phyloP scores from a whole-genome alignment of 2,329 filamentous ascomycete genomes.

The Endoconidiophora polonica region DNA sequence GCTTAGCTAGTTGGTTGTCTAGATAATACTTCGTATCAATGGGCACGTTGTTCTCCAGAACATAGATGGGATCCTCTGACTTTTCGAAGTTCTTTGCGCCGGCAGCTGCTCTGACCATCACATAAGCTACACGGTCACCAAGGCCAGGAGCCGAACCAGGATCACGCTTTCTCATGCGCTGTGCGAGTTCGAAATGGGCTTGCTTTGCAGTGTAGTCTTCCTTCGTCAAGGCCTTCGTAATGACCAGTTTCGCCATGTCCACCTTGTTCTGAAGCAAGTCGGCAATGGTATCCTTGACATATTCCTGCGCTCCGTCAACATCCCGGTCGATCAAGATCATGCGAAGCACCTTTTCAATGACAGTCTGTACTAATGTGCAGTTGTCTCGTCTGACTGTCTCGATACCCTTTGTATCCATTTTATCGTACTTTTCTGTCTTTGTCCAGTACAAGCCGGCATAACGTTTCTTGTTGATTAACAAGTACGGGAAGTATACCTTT shows the following conservation, averaged over 20 bases:
- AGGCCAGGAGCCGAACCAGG: constrained; percentile 82
- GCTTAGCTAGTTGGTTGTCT: constrained; percentile 94
- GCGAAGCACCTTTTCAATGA: constrained; percentile 88
- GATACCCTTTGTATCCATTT: constrained; percentile 99
- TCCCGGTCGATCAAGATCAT: constrained; percentile 94
- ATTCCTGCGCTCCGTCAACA: constrained; percentile 83
- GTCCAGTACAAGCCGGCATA: constrained; percentile 99
- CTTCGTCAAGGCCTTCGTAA: constrained; percentile 92
- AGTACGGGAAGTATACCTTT: constrained; percentile 95
- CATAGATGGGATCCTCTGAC: constrained; percentile 91
- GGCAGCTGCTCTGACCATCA: constrained; percentile 83
- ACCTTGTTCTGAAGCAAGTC: constrained; percentile 93
- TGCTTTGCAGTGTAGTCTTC: constrained; percentile 71
- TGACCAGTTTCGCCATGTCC: constrained; percentile 98
- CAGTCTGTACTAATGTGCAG: constrained; percentile 84
- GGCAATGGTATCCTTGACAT: constrained; percentile 90
- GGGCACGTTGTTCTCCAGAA: constrained; percentile 91
- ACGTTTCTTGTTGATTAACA: constrained; percentile 99
- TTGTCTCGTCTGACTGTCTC: constrained; percentile 96
- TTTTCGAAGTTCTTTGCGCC: constrained; percentile 94
- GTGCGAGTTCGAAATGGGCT: constrained; percentile 86
- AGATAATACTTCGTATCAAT: constrained; percentile 98
- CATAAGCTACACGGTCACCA: constrained; percentile 92
- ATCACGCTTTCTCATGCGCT: constrained; percentile 94
- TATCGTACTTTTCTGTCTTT: constrained; percentile 84